A percentile compares a stretch with the other conserved stretches of the same genome.
phyloP scores from a whole-genome alignment of 768 basidiomycete genomes.

The Podaxis sp. region DNA sequence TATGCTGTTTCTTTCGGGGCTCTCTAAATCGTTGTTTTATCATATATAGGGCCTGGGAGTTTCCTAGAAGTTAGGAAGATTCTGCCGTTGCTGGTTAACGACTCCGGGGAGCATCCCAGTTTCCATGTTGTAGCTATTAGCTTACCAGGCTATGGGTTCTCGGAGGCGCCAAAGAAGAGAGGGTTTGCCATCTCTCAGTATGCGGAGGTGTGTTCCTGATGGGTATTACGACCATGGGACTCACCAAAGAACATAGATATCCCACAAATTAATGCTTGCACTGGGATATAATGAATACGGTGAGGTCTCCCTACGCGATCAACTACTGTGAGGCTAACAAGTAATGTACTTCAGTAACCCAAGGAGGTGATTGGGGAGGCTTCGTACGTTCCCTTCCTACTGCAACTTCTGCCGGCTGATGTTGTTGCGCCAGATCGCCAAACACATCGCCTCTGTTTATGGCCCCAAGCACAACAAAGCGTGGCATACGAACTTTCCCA shows the following conservation, averaged over 20 bases:
- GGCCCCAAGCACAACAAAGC: conserved; percentile 44
- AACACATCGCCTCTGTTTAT: conserved; percentile 28
- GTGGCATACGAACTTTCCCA: conserved; percentile 45
- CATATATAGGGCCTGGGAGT: conserved; percentile 52
- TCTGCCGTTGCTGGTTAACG: conserved; percentile 48
- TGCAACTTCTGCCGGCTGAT: not conserved
- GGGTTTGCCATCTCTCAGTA: conserved; percentile 49
- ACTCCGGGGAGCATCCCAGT: conserved; percentile 43
- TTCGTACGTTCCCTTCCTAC: not conserved
- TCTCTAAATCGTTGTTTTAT: not conserved
- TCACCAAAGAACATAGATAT: conserved; percentile 29
- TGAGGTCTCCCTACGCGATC: conserved; percentile 13
- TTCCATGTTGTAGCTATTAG: conserved; percentile 65
- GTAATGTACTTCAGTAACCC: conserved; percentile 24
- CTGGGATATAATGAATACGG: conserved; percentile 51
- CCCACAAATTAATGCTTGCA: conserved; percentile 48
- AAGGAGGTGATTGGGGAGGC: conserved; percentile 28
- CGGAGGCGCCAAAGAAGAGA: conserved; percentile 48
- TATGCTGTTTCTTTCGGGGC: not conserved
- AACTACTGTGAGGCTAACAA: not conserved
- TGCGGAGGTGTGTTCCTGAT: conserved; percentile 43
- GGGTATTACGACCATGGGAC: not conserved
- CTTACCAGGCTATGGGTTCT: conserved; percentile 65
- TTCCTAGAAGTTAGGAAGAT: conserved; percentile 60
- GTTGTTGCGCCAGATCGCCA: conserved; percentile 23